Evolutionary conservation across 2,329 filamentous ascomycete species (phyloP).

Genomic region (Byssochlamys sp.): DNA sequence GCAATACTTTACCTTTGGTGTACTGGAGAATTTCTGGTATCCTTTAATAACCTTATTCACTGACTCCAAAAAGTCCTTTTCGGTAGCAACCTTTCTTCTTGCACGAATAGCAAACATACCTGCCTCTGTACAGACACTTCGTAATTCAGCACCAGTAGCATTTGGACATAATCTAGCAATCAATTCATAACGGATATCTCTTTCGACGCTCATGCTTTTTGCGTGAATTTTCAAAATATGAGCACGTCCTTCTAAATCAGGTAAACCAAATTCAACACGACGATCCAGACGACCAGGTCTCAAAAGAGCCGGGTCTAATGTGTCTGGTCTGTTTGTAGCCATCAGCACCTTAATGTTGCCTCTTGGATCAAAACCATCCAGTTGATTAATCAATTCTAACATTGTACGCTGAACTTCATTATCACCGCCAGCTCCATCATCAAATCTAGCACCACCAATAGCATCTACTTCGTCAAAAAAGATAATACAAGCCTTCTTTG

Average conservation of each 20-base stretch:
- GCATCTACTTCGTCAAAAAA: slow-evolving; percentile 99
- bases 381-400: slow-evolving; percentile 92
- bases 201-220: slow-evolving; percentile 98
- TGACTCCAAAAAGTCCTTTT: slow-evolving; percentile 96
- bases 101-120: slow-evolving; percentile 97
- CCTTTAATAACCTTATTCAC: slow-evolving; percentile 99
- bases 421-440: slow-evolving; percentile 90
- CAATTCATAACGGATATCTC: slow-evolving; percentile 96
- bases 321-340: slow-evolving; percentile 90
- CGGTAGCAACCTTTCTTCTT: slow-evolving; percentile 89
- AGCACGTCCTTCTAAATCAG: slow-evolving; percentile 90
- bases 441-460: slow-evolving; percentile 88
- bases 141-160: slow-evolving; percentile 86
- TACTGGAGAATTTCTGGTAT: slow-evolving; percentile 97
- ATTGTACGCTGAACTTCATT: slow-evolving; percentile 97
- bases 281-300: slow-evolving; percentile 92
- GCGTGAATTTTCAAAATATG: slow-evolving; percentile 97
- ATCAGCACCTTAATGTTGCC: slow-evolving; percentile 99
- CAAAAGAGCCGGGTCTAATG: slow-evolving; percentile 92
- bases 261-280: slow-evolving; percentile 96
- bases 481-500: slow-evolving; percentile 99
- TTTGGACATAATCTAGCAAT: slow-evolving; percentile 96
- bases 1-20: no score
- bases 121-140: slow-evolving; percentile 93
- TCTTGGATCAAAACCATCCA: slow-evolving; percentile 90